Evolutionary conservation across 768 basidiomycete genomes (phyloP), one percentile per base, ranked within the genome.

Genomic region (Phylloporus sp.): DNA sequence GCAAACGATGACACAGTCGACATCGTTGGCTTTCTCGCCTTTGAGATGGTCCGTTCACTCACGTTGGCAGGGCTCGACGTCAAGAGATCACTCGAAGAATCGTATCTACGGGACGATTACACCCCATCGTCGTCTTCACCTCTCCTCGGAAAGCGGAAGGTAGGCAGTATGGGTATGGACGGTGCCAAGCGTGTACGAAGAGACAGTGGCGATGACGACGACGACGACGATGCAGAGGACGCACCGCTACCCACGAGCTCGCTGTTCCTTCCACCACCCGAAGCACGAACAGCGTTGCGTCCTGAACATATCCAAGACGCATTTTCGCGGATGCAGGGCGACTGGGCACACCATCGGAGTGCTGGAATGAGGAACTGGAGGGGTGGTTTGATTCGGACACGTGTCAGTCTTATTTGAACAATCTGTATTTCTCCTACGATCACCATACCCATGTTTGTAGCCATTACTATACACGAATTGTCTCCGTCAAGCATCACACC

Each of bases 11-110:
- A 97, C 68, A 94, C 95, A 3, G 77, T 95, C 62, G 95, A 98
- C 64, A 95, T 97, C 53, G 91, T 97, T 60, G 95, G 95, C 23
- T 98, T 97, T 73, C 82, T 98, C 39, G 88, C 92, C 0, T 98
- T 95, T 70, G 95, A 98, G 69, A 94, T 95, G 86, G 94, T 97
- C 27, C 86, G 94, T 45, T 90, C 91, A 3, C 80, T 98, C 43
- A 94, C 92, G 0, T 78, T 95, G 36, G 91, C 89, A 1, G 95
- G 91, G 2, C 79, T 94, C 32, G 82, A 86, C 27, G 86, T 94
- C 61, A 91, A 91, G 70, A 85, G 81, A 58, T 78, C 85, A 4
- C 73, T 91, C 32, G 88, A 89, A 65, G 85, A 90, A 52, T 79
- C 84, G 2, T 79, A 81, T 57, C 70, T 86, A 9, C 76, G 79